Evolutionary conservation across 176 grass and related monocot genomes (phyloP), one percentile per base, ranked within the genome.

Genomic region (Rhipidocladum racemiflorum): DNA sequence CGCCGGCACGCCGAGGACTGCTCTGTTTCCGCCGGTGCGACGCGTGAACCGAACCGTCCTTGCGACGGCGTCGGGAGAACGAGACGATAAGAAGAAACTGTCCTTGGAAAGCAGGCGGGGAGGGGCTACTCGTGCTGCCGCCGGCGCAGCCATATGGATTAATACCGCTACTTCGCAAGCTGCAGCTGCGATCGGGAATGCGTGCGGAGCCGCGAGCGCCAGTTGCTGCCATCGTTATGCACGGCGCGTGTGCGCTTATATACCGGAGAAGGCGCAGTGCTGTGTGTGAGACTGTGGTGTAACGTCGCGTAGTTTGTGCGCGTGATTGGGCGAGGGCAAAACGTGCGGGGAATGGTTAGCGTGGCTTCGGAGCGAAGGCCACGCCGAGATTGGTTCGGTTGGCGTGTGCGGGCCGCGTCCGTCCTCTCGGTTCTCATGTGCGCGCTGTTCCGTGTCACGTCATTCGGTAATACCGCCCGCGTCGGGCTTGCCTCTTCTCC

Each of bases 401-500:
- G 65, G 65, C 88, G 72, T 65, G 83, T 64, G 83, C 76, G 44
- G 25, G 64, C 77, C 87, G 82, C 83, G 77, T 89, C 53, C 56
- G 38, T 71, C 63, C 27, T 3, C n/a, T n/a, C 66, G 9, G 83
- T 70, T 85, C 65, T 48, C 49, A 45, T 51, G 72, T 45, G 56
- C 45, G 20, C 43, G 16, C 24, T 62, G 57, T 18, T 15, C 46
- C 45, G 15, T 55, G 11, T 12, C 28, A 21, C 55, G 23, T 59
- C 36, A 7, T 4, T 80, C 16, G 3, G 50, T 30, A 30, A 30
- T 20, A 39, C 24, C 48, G 62, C 17, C 50, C 23, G 61, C 63
- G 2, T 3, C 70, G 32, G 56, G 9, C 59, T 5, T 17, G 38
- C 57, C 9, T 34, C 11, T 65, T 73, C 25, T 28, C 15, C 48